Percentiles rank a stretch among this genome's conserved stretches.
phyloP scores from a whole-genome alignment of 306 rosid genomes.

The Neltuma alba region DNA sequence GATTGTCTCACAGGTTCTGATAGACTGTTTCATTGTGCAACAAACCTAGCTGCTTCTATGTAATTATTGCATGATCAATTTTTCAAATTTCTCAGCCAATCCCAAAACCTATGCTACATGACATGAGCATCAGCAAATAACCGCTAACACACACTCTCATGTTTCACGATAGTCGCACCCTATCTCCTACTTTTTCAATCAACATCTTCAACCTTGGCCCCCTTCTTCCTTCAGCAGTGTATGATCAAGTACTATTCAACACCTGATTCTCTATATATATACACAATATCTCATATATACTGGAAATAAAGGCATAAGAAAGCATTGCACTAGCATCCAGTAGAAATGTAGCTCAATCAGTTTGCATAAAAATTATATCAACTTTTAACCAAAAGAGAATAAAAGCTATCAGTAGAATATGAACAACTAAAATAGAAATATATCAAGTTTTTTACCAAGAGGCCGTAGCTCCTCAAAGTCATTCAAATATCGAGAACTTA shows the following conservation, averaged over 20 bases:
- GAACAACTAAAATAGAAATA: constrained; percentile 19
- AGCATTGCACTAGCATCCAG: not conserved
- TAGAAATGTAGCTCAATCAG: not conserved
- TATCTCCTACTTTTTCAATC: not conserved
- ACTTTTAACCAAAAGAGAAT: not conserved
- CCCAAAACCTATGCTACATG: not conserved
- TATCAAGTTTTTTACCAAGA: constrained; percentile 64
- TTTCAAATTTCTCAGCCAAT: not conserved
- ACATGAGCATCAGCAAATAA: not conserved
- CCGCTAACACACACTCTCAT: not conserved
- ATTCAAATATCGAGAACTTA: constrained; percentile 83
- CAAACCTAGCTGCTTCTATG: not conserved
- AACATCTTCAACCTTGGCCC: not conserved
- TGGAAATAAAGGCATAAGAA: not conserved
- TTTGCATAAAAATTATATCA: not conserved
- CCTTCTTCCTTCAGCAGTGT: not conserved
- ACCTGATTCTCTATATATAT: not conserved
- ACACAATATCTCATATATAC: not conserved
- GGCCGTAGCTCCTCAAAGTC: constrained; percentile 94
- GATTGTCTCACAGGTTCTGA: not conserved
- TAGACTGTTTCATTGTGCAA: not conserved
- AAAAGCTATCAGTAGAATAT: not conserved
- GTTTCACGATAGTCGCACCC: not conserved
- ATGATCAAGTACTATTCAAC: not conserved
- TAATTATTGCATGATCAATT: not conserved